A percentile compares a stretch with the other conserved stretches of the same genome.
phyloP scores from a whole-genome alignment of 106 monocot genomes.

The Dioscorea alata region DNA sequence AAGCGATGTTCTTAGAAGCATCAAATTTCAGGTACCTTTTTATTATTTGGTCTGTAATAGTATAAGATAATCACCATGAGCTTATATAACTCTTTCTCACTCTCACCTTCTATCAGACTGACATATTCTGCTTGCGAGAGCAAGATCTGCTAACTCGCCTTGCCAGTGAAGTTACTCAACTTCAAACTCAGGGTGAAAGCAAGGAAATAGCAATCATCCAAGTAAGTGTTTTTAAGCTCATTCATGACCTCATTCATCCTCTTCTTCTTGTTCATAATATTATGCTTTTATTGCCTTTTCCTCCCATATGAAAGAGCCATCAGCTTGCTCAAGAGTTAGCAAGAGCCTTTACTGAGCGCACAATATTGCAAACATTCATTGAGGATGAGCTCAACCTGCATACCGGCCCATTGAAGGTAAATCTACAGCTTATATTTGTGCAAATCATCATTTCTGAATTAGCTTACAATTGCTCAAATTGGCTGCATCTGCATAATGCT shows the following conservation, averaged over 20 bases:
- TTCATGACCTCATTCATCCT: slow-evolving; percentile 3
- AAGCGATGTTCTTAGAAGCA: slow-evolving; percentile 39
- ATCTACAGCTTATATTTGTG: not conserved
- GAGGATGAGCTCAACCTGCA: slow-evolving; percentile 34
- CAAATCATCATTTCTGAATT: not conserved
- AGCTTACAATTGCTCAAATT: not conserved
- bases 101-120: slow-evolving; percentile 24
- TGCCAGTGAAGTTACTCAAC: slow-evolving; percentile 50
- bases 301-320: slow-evolving; percentile 46
- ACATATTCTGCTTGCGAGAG: slow-evolving; percentile 72
- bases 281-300: not conserved
- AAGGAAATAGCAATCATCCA: slow-evolving; percentile 59
- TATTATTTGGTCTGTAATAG: not conserved
- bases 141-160: slow-evolving; percentile 60
- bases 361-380: slow-evolving; percentile 45
- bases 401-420: slow-evolving; percentile 66
- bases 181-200: slow-evolving; percentile 59
- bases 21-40: slow-evolving; percentile 69
- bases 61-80: not conserved
- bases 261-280: not conserved
- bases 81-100: not conserved
- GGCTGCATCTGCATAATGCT: not conserved
- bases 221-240: slow-evolving; percentile 22
- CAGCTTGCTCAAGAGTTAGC: slow-evolving; percentile 81
- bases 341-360: slow-evolving; percentile 75